These are phyloP conservation scores for Angomonas desouzai DNA, from an alignment of 208 protist genomes.

Conservation along the genomic window DNA sequence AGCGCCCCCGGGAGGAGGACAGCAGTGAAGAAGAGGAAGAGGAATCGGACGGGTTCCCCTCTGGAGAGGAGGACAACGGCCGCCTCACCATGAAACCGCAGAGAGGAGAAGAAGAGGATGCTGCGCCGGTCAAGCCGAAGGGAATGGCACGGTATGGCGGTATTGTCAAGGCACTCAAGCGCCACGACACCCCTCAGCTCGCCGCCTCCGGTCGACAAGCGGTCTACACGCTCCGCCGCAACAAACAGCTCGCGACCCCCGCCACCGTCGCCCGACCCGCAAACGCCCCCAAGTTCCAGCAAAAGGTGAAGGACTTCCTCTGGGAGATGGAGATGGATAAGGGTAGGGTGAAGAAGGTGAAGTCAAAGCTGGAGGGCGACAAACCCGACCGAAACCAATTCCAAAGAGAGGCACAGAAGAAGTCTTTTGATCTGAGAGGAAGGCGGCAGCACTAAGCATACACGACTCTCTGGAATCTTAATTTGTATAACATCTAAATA, in stretches of 20 bases:
- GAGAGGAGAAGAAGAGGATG: background rate
- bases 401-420: conserved; percentile 1
- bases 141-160: conserved; percentile 28
- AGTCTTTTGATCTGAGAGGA: conserved; percentile 4
- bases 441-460: background rate
- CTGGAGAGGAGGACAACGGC: background rate
- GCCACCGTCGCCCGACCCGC: conserved; percentile 38
- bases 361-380: conserved; percentile 12
- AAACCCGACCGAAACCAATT: background rate
- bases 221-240: conserved; percentile 34
- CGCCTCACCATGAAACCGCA: conserved; percentile 1
- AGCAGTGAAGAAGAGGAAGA: background rate
- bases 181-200: conserved; percentile 7
- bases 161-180: conserved; percentile 50
- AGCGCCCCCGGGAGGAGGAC: background rate
- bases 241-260: conserved; percentile 26
- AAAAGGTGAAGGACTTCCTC: conserved; percentile 65
- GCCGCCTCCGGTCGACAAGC: conserved; percentile 18
- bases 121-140: background rate
- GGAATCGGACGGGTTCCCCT: background rate
- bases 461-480: too few species aligned
- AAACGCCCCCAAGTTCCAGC: conserved; percentile 66
- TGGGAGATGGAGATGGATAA: conserved; percentile 88
- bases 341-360: conserved; percentile 80
- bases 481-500: too few species aligned